Evolutionary conservation across 2,329 filamentous ascomycete genomes (phyloP), one percentile per base, ranked within the genome.

Genomic region (Ceratocystis colombiana): DNA sequence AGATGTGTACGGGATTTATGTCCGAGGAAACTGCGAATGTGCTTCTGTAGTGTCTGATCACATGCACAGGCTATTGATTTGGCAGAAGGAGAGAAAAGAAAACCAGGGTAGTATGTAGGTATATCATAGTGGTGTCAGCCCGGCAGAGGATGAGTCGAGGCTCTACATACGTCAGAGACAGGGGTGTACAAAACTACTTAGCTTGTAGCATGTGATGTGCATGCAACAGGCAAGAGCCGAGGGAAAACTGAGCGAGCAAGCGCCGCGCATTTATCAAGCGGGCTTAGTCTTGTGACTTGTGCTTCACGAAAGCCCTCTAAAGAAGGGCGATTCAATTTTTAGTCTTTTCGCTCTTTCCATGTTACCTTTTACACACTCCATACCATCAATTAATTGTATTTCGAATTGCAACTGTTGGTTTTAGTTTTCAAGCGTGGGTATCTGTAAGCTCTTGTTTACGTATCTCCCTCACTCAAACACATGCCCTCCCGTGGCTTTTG

Each of bases 121-220:
- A 10, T 28, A 25, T 28, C 20, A 15, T 6, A 28, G 25, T 12
- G 3, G 25, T 53, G 48, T 53, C 37, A 53, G 48, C 20, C 22
- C 48, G 20, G 48, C 12, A 53, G 8, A 25, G 48, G 22, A 53
- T 22, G 48, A 3, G 48, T 30, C 8, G 28, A 59, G 55, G 25
- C 55, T 37, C 15, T 33, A 59, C 28, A 59, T 59, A 59, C 55
- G 55, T 59, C 55, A 59, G 28, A 59, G 55, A 59, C 55, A 59
- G 55, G 55, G 55, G 55, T 59, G 3, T 10, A 22, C 22, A 7
- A 37, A 20, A 28, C 48, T 5, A 25, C 17, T 6, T 53, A 53
- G 48, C 48, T 28, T 59, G 28, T 59, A 30, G 15, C 55, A 59
- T 59, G 55, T 59, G 55, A 37, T 37, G 55, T 59, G 30, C 12